phyloP scores from a whole-genome alignment of 2,329 filamentous ascomycete species.

The Aureobasidium sp. region DNA sequence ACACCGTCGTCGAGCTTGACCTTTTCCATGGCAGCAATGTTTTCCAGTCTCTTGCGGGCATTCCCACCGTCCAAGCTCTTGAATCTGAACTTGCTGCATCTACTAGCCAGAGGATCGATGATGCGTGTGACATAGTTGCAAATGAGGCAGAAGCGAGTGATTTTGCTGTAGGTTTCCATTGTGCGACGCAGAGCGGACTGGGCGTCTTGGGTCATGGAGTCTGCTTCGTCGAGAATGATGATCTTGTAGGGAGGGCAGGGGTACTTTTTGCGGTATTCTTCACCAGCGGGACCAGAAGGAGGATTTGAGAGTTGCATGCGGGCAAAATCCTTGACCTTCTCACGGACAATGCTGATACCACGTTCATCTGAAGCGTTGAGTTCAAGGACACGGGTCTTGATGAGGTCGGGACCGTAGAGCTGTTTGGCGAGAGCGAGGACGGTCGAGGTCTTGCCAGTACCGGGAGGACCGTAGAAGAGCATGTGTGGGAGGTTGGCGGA shows the following conservation, averaged over 20 bases:
- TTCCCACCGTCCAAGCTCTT: slow-evolving; percentile 87
- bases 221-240: slow-evolving; percentile 94
- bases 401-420: slow-evolving; percentile 89
- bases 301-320: slow-evolving; percentile 86
- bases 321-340: slow-evolving; percentile 98
- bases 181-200: slow-evolving; percentile 86
- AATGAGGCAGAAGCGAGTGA: slow-evolving; percentile 93
- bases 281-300: slow-evolving; percentile 53
- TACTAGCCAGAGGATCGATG: slow-evolving; percentile 86
- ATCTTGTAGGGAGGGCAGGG: slow-evolving; percentile 98
- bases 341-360: slow-evolving; percentile 90
- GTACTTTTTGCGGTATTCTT: slow-evolving; percentile 54
- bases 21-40: slow-evolving; percentile 73
- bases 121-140: slow-evolving; percentile 99
- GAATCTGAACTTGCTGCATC: slow-evolving; percentile 96
- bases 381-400: slow-evolving; percentile 91
- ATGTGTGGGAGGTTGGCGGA: slow-evolving; percentile 97
- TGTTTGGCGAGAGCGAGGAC: slow-evolving; percentile 96
- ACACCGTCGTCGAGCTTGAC: slow-evolving; percentile 70
- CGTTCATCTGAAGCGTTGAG: slow-evolving; percentile 98
- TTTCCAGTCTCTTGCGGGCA: slow-evolving; percentile 65
- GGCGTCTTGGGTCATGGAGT: slow-evolving; percentile 98
- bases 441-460: slow-evolving; percentile 95
- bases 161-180: slow-evolving; percentile 96
- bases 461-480: slow-evolving; percentile 97